A percentile compares a stretch with the other conserved stretches of the same genome.
phyloP scores from a whole-genome alignment of 192 early-diverging fungal species.

The Backusella luteola region DNA sequence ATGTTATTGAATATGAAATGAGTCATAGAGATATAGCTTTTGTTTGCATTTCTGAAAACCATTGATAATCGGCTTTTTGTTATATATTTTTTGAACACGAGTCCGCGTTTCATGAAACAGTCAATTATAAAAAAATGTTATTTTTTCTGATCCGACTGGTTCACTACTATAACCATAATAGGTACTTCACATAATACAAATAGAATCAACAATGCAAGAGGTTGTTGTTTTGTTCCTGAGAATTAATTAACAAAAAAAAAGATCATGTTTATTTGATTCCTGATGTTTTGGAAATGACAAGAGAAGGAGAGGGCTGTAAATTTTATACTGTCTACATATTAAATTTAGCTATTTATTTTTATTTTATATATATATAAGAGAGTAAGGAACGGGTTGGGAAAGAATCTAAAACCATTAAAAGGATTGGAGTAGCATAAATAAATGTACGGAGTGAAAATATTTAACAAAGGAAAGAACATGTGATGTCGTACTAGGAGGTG shows the following conservation, averaged over 20 bases:
- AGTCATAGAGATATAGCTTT: not conserved
- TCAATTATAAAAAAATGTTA: not conserved
- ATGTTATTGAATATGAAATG: constrained; percentile 4
- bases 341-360: not conserved
- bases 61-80: not conserved
- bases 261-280: not conserved
- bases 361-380: not conserved
- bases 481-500: not conserved
- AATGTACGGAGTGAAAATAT: not conserved
- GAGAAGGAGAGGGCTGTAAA: not conserved
- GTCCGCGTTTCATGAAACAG: not conserved
- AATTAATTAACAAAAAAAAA: not conserved
- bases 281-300: not conserved
- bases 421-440: not conserved
- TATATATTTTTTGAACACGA: not conserved
- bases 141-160: not conserved
- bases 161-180: not conserved
- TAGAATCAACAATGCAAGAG: not conserved
- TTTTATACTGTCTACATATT: not conserved
- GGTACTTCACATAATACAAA: not conserved
- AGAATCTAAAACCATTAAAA: not conserved
- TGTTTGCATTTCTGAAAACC: not conserved
- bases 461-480: not conserved
- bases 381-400: not conserved
- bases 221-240: not conserved